These are phyloP conservation scores for Hypoxylon subgilvum DNA, from an alignment of 495 filamentous ascomycete species.

Conservation along the genomic window DNA sequence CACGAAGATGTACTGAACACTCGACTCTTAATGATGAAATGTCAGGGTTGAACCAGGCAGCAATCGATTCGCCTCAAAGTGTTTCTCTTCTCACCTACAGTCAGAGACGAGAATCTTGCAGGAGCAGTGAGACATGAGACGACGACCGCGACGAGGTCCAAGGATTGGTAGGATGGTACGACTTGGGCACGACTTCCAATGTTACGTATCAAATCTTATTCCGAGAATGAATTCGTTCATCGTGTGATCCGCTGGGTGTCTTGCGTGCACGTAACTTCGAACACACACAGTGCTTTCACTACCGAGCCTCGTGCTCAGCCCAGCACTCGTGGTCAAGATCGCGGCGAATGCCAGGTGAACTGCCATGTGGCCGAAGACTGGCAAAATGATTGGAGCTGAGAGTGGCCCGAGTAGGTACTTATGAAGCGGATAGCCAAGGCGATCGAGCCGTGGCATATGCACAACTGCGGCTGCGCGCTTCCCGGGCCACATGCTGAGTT, in stretches of 20 bases:
- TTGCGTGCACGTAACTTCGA: not conserved
- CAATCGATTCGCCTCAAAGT: slow-evolving; percentile 20
- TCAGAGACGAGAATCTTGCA: not conserved
- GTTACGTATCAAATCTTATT: slow-evolving; percentile 8
- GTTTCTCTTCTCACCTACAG: slow-evolving; percentile 7
- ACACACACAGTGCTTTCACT: not conserved
- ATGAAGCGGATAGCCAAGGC: not conserved
- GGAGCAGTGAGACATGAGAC: slow-evolving; percentile 14
- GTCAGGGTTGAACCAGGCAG: slow-evolving; percentile 6
- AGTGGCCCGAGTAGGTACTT: not conserved
- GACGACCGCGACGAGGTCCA: slow-evolving; percentile 9
- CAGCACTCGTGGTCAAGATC: not conserved
- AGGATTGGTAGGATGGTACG: slow-evolving; percentile 2
- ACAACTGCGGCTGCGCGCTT: slow-evolving; percentile 10
- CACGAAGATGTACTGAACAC: slow-evolving; percentile 1
- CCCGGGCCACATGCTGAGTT: slow-evolving; percentile 3
- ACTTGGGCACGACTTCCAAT: slow-evolving; percentile 20
- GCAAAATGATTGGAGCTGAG: not conserved
- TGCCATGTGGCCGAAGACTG: slow-evolving; percentile 6
- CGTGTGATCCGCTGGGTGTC: not conserved
- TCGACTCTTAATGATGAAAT: not conserved
- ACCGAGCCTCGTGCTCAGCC: not conserved
- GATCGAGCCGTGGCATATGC: slow-evolving; percentile 3
- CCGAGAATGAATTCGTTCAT: not conserved
- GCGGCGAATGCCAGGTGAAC: not conserved